phyloP scores from a whole-genome alignment of 768 basidiomycete genomes.

The Hysterangium stoloniferum region DNA sequence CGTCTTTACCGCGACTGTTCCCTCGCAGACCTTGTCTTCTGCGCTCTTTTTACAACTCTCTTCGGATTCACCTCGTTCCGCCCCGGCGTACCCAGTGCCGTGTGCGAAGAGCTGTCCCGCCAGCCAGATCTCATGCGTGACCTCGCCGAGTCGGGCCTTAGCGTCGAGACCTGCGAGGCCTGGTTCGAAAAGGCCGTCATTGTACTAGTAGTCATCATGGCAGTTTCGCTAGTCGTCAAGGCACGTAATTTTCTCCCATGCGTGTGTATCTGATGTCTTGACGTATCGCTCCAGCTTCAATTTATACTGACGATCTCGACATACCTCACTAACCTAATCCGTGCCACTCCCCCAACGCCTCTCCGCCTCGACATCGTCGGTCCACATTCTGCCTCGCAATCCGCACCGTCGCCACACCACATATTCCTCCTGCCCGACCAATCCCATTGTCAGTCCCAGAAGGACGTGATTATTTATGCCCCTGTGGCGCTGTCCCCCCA shows the following conservation, averaged over 20 bases:
- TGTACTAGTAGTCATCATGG: constrained; percentile 48
- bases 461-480: constrained; percentile 52
- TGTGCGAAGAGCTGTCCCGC: constrained; percentile 70
- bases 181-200: constrained; percentile 66
- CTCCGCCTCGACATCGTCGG: constrained; percentile 23
- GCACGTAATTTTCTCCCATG: constrained; percentile 34
- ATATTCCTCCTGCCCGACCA: constrained; percentile 53
- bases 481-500: constrained; percentile 53
- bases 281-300: constrained; percentile 44
- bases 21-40: constrained; percentile 70
- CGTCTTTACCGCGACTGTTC: constrained; percentile 80
- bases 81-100: constrained; percentile 42
- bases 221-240: constrained; percentile 55
- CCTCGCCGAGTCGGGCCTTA: constrained; percentile 63
- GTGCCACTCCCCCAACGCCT: constrained; percentile 14
- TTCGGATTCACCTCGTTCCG: constrained; percentile 55
- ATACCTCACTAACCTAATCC: constrained; percentile 49
- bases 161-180: constrained; percentile 72
- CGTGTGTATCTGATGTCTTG: not conserved
- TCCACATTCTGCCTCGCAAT: constrained; percentile 14
- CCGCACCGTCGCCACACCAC: constrained; percentile 38
- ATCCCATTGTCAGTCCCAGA: constrained; percentile 17
- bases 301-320: constrained; percentile 67
- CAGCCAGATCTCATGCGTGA: constrained; percentile 70
- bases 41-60: constrained; percentile 47